phyloP scores from a whole-genome alignment of 2,329 filamentous ascomycete genomes.

The Penicillium expansum region DNA sequence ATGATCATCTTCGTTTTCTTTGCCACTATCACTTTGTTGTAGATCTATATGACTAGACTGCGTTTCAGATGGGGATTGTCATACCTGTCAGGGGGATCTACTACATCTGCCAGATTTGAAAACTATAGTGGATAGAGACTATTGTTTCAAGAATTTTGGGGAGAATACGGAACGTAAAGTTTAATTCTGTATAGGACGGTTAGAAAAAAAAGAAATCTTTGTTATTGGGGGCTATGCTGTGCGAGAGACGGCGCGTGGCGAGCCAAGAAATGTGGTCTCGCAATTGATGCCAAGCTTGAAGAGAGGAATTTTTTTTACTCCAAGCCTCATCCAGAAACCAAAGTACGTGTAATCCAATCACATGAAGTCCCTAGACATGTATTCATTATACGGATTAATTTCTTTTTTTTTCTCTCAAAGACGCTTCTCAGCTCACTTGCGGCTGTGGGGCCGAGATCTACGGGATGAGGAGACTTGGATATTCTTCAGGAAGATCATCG shows the following conservation, averaged over 20 bases:
- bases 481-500: not conserved
- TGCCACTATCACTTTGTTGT: not conserved
- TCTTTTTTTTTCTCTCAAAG: not conserved
- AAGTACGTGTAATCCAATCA: not conserved
- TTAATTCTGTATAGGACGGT: not conserved
- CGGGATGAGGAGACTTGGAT: not conserved
- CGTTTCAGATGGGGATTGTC: not conserved
- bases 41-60: not conserved
- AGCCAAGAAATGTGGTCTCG: not conserved
- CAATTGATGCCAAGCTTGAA: not conserved
- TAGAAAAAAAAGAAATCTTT: not conserved
- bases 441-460: not conserved
- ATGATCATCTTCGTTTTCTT: not conserved
- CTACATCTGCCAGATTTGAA: not conserved
- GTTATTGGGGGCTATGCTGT: no score
- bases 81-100: conserved; percentile 1
- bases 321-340: not conserved
- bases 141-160: not conserved
- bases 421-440: not conserved
- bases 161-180: not conserved
- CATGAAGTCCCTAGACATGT: not conserved
- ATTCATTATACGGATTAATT: not conserved
- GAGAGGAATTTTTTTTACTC: not conserved
- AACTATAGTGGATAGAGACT: not conserved
- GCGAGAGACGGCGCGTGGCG: not conserved